Base-by-base conservation (phyloP, 2,329 filamentous ascomycete species). In the Aspergillus nomiae region DNA sequence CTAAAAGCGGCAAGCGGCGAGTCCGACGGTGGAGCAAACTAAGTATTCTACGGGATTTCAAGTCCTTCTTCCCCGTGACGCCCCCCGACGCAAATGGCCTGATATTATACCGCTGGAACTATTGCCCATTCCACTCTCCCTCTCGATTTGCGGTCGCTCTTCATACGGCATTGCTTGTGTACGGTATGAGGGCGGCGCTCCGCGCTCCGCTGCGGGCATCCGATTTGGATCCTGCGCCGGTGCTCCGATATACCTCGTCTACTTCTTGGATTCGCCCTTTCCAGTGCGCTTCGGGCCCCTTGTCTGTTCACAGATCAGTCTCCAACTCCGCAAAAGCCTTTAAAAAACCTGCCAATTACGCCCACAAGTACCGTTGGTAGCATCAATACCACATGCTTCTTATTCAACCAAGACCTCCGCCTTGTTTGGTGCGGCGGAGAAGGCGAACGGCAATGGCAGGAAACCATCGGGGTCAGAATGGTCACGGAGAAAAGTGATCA, bases 171-270 rank as follows among this genome's bases (percentile, higher is more conserved):
- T 65, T 60, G 65, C 63, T 67, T 55, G 58, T 57, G 58, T 65
- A 71, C 70, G 73, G 73, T 62, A 77, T 77, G 75, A 76, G 71
- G 69, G 71, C 69, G 67, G 67, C 69, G 65, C 65, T 73, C 70
- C 73, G 72, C 65, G 67, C 70, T 64, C 71, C 73, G 65, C 69
- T 74, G 73, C 73, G 75, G 71, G 69, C 71, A 62, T 69, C 69
- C 63, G 64, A 63, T 65, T 69, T 70, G 67, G 69, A 70, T 69
- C 70, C 73, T 66, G 69, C 69, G 60, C 63, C 71, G 61, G 70
- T 70, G 54, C 60, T 73, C 58, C 71, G 70, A 65, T 70, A 67
- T 65, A 61, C 68, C 43, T 62, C 68, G 65, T 58, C 56, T 63
- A 61, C 69, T 34, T 63, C 61, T 43, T 56, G 56, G 46, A 54